phyloP scores from a whole-genome alignment of 345 rosid genomes.

The Boechera divaricarpa region DNA sequence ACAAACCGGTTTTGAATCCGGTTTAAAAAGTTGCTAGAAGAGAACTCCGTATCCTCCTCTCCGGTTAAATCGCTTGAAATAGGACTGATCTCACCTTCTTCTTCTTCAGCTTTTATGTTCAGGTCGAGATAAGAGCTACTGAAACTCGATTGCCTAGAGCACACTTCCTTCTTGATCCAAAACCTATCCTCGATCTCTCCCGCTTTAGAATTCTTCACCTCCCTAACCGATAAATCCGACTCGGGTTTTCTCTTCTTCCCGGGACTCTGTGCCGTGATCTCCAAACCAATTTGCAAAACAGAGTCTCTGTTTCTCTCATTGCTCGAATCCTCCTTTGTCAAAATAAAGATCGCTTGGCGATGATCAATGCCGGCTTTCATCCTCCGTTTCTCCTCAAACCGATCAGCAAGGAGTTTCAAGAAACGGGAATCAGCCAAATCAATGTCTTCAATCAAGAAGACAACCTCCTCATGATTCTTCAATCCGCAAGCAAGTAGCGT shows the following conservation, averaged over 20 bases:
- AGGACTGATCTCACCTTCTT: constrained; percentile 63
- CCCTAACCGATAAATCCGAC: constrained; percentile 48
- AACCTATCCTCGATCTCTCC: constrained; percentile 44
- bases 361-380: background rate
- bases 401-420: constrained; percentile 59
- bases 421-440: constrained; percentile 63
- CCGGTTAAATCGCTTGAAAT: constrained; percentile 72
- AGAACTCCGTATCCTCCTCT: constrained; percentile 52
- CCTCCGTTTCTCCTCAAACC: constrained; percentile 46
- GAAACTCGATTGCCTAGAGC: constrained; percentile 65
- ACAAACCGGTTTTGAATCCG: constrained; percentile 59
- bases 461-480: constrained; percentile 51
- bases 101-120: constrained; percentile 66
- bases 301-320: constrained; percentile 43
- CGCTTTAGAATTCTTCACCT: constrained; percentile 45
- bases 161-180: constrained; percentile 45
- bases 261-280: constrained; percentile 42
- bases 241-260: constrained; percentile 68
- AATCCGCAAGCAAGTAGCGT: constrained; percentile 48
- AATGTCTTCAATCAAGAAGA: constrained; percentile 71
- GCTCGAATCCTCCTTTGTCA: constrained; percentile 55
- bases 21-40: constrained; percentile 52
- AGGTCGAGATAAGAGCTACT: constrained; percentile 64
- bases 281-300: constrained; percentile 62
- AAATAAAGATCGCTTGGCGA: constrained; percentile 57